Evolutionary conservation across 768 basidiomycete species (phyloP), one percentile per base, ranked within the genome.

Genomic region (Ramaria rubella): DNA sequence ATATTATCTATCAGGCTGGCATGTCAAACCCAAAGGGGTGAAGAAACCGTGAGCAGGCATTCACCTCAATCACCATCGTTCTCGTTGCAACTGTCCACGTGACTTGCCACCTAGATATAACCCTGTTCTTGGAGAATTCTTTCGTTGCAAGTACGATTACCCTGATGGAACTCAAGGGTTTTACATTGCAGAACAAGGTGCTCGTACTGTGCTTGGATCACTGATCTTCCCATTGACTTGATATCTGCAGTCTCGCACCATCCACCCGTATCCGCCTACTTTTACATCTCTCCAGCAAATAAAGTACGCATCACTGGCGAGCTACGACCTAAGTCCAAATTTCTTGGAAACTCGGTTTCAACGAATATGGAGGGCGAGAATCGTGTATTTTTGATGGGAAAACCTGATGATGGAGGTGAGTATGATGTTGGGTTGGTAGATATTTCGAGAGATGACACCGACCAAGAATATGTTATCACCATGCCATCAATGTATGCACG

Each of bases 401-500:
- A 80, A 49, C 90, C 86, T 0, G 87, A 89, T 11, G 92, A 94
- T 72, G 91, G 93, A 59, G 83, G 92, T 91, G 69, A 66, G 84
- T 76, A 19, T 26, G 52, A 57, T 53, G 52, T 24, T 46, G 58
- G 29, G 34, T 51, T 6, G 45, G 36, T 26, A 58, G 33, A 15
- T 23, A 4, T 8, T 27, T 36, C 17, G 49, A n/a, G 48, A 48
- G 7, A 5, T 55, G 15, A 34, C 27, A 9, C 58, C 34, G 59
- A 58, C 36, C 56, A 73, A 86, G 90, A 89, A 60, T 94, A 94
- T 68, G 78, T 87, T 58, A 83, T 93, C 62, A 85, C 90, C 58
- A 96, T 99, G 94, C 96, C 96, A 29, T 98, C 97, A 75, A 96
- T 97, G 87, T 95, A 91, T 67, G 90, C 87, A 46, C 79, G 90